These are phyloP conservation scores for Dendrobium catenatum DNA, from an alignment of 106 monocot genomes.

Conservation along the genomic window DNA sequence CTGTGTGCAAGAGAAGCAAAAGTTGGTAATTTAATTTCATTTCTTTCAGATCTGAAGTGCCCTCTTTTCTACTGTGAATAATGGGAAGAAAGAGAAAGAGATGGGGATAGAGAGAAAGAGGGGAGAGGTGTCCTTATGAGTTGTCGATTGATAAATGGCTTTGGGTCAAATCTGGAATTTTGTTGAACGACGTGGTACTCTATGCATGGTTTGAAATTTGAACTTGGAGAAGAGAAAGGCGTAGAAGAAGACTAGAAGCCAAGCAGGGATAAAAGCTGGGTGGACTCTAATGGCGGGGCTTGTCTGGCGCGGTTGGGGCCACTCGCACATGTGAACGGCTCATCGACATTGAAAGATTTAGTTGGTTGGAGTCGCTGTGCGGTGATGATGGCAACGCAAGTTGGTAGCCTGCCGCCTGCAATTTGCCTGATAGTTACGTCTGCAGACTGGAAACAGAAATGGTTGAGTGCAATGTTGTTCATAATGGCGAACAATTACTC, in stretches of 20 bases:
- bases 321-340: slow-evolving; percentile 1
- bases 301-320: background rate
- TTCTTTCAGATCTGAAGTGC: too few species aligned
- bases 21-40: too few species aligned
- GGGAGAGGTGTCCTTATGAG: background rate
- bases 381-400: background rate
- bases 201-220: background rate
- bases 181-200: background rate
- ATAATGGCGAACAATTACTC: too few species aligned
- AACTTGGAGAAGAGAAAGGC: background rate
- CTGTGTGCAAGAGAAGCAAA: too few species aligned
- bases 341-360: background rate
- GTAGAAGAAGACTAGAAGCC: background rate
- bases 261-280: too few species aligned
- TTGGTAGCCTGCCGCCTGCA: background rate
- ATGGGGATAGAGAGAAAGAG: too few species aligned
- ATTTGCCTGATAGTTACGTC: background rate
- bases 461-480: too few species aligned
- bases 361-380: background rate
- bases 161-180: slow-evolving; percentile 3
- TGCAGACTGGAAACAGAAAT: background rate
- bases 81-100: too few species aligned
- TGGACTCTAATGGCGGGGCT: too few species aligned
- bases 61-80: too few species aligned
- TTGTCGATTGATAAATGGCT: background rate